phyloP scores from a whole-genome alignment of 495 filamentous ascomycete species.

The Penicilliopsis zonata region DNA sequence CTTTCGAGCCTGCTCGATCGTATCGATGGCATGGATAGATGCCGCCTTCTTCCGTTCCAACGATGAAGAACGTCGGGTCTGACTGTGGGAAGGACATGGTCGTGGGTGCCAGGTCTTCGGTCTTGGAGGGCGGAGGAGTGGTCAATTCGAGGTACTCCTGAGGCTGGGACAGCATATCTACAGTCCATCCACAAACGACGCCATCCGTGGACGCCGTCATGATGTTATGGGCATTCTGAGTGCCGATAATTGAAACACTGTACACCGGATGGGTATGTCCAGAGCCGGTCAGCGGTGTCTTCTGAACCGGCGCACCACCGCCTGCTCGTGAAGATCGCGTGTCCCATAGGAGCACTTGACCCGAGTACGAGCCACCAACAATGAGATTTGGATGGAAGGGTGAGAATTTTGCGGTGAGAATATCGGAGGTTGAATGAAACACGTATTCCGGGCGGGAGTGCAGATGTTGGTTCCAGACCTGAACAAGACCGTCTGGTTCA shows the following conservation, averaged over 20 bases:
- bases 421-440: constrained; percentile 92
- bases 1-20: constrained; percentile 91
- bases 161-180: constrained; percentile 93
- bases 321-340: constrained; percentile 55
- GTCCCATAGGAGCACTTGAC: constrained; percentile 98
- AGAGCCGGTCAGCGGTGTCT: constrained; percentile 81
- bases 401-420: constrained; percentile 90
- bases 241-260: constrained; percentile 87
- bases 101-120: constrained; percentile 88
- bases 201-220: constrained; percentile 93
- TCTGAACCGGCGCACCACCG: constrained; percentile 79
- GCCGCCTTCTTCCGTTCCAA: constrained; percentile 89
- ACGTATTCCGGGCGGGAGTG: constrained; percentile 90
- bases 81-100: constrained; percentile 94
- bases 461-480: constrained; percentile 94
- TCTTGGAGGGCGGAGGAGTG: constrained; percentile 78
- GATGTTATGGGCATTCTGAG: constrained; percentile 97
- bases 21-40: constrained; percentile 96
- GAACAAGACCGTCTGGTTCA: constrained; percentile 86
- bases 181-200: constrained; percentile 89
- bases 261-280: constrained; percentile 97
- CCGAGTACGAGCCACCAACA: constrained; percentile 87
- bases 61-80: constrained; percentile 94
- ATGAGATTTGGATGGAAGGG: constrained; percentile 95
- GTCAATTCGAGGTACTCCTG: constrained; percentile 83